Base-by-base conservation (phyloP, 108 stramenopile genomes). In the Nitzschia inconspicua region DNA sequence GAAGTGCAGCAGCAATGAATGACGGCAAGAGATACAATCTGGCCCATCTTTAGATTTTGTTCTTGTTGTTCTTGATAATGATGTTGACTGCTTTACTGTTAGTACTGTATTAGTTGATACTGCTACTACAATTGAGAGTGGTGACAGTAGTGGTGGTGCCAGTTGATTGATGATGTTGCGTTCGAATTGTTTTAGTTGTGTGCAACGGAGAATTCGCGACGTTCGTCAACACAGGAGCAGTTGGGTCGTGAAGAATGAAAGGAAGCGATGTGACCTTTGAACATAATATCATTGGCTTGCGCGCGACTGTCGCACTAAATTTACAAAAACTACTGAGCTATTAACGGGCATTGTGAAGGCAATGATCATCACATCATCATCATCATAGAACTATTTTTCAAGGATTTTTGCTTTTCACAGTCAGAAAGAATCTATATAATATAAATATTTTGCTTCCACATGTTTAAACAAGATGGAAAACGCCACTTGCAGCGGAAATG, bases 1-100 rank as follows among this genome's bases (percentile, higher is more conserved):
- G 86, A 83, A 3, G 65, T 59, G 63, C 74, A 86, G 35, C 80
- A 82, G 66, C 86, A 88, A 48, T 84, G 86, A 26, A 83, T 70
- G 3, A 75, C 44, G 19, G 70, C 77, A 47, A 88, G 30, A 19
- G 82, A 83, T 9, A 80, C 44, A n/a, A 77, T 58, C 31, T 70
- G 57, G 25, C 75, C 75, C 75, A 54, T 54, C 9, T 11, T 51
- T 44, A 4, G 18, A 9, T 44, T 3, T 4, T 44, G 11, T 47
- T 47, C 22, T 22, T 47, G 47, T 9, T 23, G 9, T 26, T 49
- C 7, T 26, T 49, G 48, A 29, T 49, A 29, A 29, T 6, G 6
- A 2, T 28, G 2, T 49, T n/a, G n/a, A n/a, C n/a, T n/a, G n/a
- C n/a, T n/a, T n/a, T n/a, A n/a, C n/a, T n/a, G n/a, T n/a, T n/a